Evolutionary conservation across 495 filamentous ascomycete genomes (phyloP).

Genomic region (Daldinia childiae): DNA sequence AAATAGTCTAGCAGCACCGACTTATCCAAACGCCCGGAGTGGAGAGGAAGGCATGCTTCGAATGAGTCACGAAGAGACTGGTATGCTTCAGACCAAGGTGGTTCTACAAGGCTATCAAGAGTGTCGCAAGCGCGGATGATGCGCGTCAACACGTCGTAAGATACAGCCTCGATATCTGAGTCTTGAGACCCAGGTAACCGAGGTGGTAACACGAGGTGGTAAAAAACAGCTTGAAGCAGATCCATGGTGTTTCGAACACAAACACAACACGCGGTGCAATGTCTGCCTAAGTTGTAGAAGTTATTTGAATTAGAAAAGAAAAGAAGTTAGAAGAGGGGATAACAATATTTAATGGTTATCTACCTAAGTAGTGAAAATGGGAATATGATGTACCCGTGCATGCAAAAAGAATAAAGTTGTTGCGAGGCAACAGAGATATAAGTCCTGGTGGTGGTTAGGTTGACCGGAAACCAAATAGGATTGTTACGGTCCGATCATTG

Average conservation of each 20-base stretch:
- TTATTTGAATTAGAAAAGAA: not conserved
- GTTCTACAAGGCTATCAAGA: constrained; percentile 33
- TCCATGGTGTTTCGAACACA: constrained; percentile 8
- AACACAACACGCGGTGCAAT: not conserved
- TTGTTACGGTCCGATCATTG: not conserved
- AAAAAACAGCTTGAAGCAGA: constrained; percentile 42
- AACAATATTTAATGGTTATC: not conserved
- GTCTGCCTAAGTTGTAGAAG: not conserved
- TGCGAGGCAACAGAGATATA: not conserved
- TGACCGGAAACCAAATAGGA: not conserved
- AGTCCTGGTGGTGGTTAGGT: not conserved
- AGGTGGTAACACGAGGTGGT: constrained; percentile 60
- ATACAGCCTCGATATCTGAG: constrained; percentile 49
- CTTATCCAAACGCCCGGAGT: constrained; percentile 52
- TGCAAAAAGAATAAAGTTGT: not conserved
- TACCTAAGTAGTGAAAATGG: too few relatives aligned
- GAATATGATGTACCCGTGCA: not conserved
- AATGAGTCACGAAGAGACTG: constrained; percentile 49
- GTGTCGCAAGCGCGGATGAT: constrained; percentile 47
- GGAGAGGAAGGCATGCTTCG: constrained; percentile 44
- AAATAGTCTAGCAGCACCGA: constrained; percentile 50
- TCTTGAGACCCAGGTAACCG: constrained; percentile 58
- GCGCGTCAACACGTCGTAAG: constrained; percentile 48
- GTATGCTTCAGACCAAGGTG: constrained; percentile 44
- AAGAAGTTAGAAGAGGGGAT: not conserved